These are phyloP conservation scores for Lunularia cruciata DNA, from an alignment of 225 moss, liverwort and hornwort genomes.

Conservation along the genomic window DNA sequence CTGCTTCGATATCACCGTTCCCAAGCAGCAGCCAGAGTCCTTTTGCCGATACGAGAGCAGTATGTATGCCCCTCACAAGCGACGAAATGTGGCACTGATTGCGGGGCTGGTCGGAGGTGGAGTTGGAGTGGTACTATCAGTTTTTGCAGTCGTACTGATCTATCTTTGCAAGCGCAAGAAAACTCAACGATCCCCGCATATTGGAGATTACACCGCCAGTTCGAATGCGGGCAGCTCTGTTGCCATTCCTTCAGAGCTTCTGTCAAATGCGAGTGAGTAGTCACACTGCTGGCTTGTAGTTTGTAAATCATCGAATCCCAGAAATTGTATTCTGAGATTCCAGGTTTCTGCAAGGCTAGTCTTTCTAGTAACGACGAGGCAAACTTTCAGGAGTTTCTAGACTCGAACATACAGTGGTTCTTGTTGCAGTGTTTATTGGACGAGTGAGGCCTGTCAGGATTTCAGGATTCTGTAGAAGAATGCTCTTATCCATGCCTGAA, in stretches of 20 bases:
- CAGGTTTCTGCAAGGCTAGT: too few relatives aligned
- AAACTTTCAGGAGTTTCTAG: too few relatives aligned
- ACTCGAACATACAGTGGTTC: too few relatives aligned
- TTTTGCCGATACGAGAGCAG: constrained; percentile 54
- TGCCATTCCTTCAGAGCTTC: constrained; percentile 83
- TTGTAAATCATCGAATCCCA: too few relatives aligned
- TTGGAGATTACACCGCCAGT: constrained; percentile 42
- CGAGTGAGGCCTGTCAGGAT: too few relatives aligned
- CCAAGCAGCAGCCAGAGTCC: constrained; percentile 57
- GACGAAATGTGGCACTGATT: constrained; percentile 52
- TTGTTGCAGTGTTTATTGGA: too few relatives aligned
- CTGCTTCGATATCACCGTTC: constrained; percentile 58
- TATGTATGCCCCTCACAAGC: constrained; percentile 26
- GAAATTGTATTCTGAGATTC: too few relatives aligned
- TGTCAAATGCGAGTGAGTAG: constrained; percentile 80
- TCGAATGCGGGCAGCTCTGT: constrained; percentile 66
- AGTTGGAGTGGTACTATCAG: constrained; percentile 36
- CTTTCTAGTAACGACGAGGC: too few relatives aligned
- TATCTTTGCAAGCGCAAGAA: constrained; percentile 36
- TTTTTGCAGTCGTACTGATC: constrained; percentile 29
- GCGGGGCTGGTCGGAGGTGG: constrained; percentile 48
- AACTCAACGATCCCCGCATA: constrained; percentile 27
- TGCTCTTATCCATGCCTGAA: too few relatives aligned
- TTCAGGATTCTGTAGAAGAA: too few relatives aligned
- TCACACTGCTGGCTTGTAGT: constrained; percentile 18